A percentile compares a stretch with the other conserved stretches of the same genome.
These are phyloP conservation scores for Litsea cubeba DNA, from an alignment of 164 flowering plant species.

Conservation along the genomic window DNA sequence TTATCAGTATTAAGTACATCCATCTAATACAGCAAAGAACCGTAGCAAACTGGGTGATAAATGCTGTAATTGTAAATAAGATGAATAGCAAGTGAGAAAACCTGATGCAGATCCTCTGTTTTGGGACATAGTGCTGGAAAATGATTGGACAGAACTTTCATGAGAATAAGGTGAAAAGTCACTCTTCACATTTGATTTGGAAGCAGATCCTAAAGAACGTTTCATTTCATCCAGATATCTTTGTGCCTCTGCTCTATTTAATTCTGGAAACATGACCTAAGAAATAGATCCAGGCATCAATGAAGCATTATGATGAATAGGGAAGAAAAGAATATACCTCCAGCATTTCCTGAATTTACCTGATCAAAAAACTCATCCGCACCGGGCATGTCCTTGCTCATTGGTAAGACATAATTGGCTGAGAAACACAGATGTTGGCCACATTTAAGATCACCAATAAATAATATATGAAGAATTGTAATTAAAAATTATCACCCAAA, in stretches of 20 bases:
- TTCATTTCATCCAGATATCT: constrained; percentile 57
- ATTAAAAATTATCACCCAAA: too few relatives aligned
- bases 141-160: constrained; percentile 24
- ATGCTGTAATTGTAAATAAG: background rate
- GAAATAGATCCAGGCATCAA: constrained; percentile 8
- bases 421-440: constrained; percentile 8
- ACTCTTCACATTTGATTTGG: constrained; percentile 11
- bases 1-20: constrained; percentile 2
- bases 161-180: constrained; percentile 19
- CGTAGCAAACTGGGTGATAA: background rate
- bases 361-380: constrained; percentile 58
- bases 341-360: constrained; percentile 21
- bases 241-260: constrained; percentile 36
- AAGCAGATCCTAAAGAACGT: constrained; percentile 19
- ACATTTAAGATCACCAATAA: constrained; percentile 2
- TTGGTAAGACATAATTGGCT: constrained; percentile 53
- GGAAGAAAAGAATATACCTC: background rate
- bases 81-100: constrained; percentile 6
- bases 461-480: background rate
- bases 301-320: background rate
- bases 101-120: constrained; percentile 23
- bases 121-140: constrained; percentile 14
- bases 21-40: background rate
- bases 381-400: constrained; percentile 48
- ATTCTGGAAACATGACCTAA: constrained; percentile 49